These are phyloP conservation scores for Talaromyces liani DNA, from an alignment of 495 filamentous ascomycete genomes.

Conservation along the genomic window DNA sequence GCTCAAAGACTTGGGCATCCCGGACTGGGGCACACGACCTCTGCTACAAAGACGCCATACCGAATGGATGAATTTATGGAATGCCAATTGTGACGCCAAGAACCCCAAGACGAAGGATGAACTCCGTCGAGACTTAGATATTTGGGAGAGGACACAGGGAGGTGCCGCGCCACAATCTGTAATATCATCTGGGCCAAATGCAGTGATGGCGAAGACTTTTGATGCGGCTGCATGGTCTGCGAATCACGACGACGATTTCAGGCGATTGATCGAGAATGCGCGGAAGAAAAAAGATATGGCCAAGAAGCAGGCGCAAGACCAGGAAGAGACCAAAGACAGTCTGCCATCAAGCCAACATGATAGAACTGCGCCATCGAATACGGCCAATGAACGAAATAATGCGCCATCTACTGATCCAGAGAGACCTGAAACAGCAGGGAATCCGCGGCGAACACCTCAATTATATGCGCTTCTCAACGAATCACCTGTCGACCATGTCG, in stretches of 20 bases:
- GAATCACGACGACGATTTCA: conserved; percentile 66
- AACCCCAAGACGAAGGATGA: conserved; percentile 61
- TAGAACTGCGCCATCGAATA: not conserved
- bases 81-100: conserved; percentile 86
- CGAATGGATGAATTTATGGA: conserved; percentile 95
- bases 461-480: not conserved
- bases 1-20: conserved; percentile 74
- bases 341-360: not conserved
- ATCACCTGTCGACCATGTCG: no score
- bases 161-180: conserved; percentile 19
- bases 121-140: conserved; percentile 66
- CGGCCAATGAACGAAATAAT: conserved; percentile 1
- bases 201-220: conserved; percentile 73
- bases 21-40: conserved; percentile 53
- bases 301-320: conserved; percentile 15
- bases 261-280: conserved; percentile 66
- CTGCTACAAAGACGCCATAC: conserved; percentile 73
- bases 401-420: conserved; percentile 3
- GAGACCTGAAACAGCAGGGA: not conserved
- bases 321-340: conserved; percentile 16
- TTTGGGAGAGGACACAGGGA: conserved; percentile 75
- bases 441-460: not conserved
- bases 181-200: conserved; percentile 19
- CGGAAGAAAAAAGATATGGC: conserved; percentile 25
- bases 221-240: conserved; percentile 69